Evolutionary conservation across 345 rosid species (phyloP).

Genomic region (Eutrema japonicum): DNA sequence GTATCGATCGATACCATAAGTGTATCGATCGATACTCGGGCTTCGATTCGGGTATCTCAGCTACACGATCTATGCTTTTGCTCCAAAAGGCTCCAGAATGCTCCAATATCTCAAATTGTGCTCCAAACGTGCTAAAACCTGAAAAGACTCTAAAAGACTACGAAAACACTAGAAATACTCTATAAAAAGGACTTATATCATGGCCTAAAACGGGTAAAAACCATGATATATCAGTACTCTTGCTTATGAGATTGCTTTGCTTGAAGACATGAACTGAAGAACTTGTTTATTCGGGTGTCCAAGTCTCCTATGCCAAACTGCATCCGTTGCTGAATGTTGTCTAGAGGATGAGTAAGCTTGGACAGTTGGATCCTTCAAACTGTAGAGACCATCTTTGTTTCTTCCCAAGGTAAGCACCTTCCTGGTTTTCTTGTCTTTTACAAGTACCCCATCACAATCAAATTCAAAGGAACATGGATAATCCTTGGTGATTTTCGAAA

Average conservation of each 20-base stretch:
- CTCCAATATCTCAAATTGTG: too few species aligned
- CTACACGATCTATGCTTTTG: too few species aligned
- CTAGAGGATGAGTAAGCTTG: background rate
- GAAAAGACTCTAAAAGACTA: too few species aligned
- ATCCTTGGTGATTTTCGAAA: background rate
- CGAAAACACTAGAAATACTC: too few species aligned
- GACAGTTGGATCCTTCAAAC: background rate
- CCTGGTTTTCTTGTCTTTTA: background rate
- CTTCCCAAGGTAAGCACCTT: background rate
- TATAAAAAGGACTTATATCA: too few species aligned
- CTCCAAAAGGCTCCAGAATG: too few species aligned
- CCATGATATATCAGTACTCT: background rate
- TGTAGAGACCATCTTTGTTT: background rate
- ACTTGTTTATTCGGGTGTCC: background rate
- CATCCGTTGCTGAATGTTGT: accelerated
- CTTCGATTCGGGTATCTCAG: too few species aligned
- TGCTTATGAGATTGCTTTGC: background rate
- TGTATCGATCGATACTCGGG: too few species aligned
- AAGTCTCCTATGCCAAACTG: background rate
- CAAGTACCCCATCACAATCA: background rate
- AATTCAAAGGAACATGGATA: background rate
- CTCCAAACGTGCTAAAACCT: too few species aligned
- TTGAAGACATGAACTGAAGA: background rate
- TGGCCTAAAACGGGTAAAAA: too few species aligned
- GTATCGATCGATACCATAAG: too few species aligned